phyloP scores from a whole-genome alignment of 768 basidiomycete genomes.

The Brasilioporus rufonigricans region DNA sequence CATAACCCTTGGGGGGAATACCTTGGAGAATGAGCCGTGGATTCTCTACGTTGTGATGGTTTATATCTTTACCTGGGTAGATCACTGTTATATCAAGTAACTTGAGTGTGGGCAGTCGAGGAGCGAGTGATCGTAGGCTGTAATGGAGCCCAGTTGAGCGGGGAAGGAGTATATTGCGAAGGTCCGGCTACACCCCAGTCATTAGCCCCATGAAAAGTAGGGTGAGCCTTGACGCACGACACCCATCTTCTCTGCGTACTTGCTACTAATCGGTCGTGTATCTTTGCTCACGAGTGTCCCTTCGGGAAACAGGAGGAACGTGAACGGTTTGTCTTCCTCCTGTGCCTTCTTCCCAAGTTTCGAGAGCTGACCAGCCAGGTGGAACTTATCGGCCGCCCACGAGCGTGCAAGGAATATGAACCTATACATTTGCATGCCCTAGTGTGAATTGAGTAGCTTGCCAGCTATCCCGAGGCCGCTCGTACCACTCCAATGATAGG shows the following conservation, averaged over 20 bases:
- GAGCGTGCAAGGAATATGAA: constrained; percentile 93
- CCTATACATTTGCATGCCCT: constrained; percentile 93
- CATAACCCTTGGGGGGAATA: constrained; percentile 75
- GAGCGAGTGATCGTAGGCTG: constrained; percentile 75
- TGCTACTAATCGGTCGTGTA: constrained; percentile 81
- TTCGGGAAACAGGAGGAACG: constrained; percentile 90
- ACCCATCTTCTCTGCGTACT: constrained; percentile 84
- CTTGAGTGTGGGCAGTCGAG: constrained; percentile 72
- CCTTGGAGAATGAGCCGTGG: constrained; percentile 39
- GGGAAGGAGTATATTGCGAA: constrained; percentile 80
- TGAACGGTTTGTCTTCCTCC: constrained; percentile 65
- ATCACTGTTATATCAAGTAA: constrained; percentile 89
- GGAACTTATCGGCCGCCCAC: constrained; percentile 80
- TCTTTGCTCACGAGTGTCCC: constrained; percentile 89
- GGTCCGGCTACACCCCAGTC: constrained; percentile 56
- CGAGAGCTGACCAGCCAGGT: constrained; percentile 64
- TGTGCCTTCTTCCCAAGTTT: constrained; percentile 70
- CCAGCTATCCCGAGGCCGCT: not conserved
- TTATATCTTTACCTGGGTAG: constrained; percentile 67
- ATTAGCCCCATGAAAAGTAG: constrained; percentile 12
- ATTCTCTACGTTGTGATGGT: not conserved
- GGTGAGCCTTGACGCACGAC: constrained; percentile 58
- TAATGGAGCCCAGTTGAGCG: constrained; percentile 90
- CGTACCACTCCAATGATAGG: constrained; percentile 88
- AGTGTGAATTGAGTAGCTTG: constrained; percentile 6